Evolutionary conservation across 2,329 filamentous ascomycete species (phyloP).

Genomic region (Ascochyta rabiei): DNA sequence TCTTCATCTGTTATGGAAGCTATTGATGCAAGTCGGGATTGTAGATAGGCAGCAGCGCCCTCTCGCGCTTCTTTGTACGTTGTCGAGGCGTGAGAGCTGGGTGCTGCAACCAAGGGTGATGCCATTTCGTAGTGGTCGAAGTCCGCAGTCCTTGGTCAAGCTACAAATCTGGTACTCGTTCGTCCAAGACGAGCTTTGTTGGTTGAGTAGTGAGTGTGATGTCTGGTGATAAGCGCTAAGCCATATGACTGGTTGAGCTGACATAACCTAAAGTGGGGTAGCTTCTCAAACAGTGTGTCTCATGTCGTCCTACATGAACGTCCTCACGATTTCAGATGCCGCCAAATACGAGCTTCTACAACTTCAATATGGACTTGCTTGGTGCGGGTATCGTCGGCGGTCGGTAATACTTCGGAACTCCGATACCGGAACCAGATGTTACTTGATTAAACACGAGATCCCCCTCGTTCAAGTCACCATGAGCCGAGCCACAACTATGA

Average conservation of each 20-base stretch:
- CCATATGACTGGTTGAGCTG: not conserved
- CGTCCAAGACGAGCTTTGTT: not conserved
- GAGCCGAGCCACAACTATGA: constrained; percentile 1
- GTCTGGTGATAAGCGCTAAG: constrained; percentile 6
- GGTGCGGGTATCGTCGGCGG: constrained; percentile 6
- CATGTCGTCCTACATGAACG: too few relatives aligned
- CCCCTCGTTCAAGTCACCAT: not conserved
- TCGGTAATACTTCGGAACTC: constrained; percentile 24
- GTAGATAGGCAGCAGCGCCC: constrained; percentile 45
- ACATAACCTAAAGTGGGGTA: constrained; percentile 1
- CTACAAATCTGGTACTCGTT: not conserved
- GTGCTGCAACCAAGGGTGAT: not conserved
- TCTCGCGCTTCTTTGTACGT: constrained; percentile 42
- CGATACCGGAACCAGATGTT: constrained; percentile 17
- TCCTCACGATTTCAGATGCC: not conserved
- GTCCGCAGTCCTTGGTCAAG: not conserved
- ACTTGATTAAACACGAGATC: constrained; percentile 14
- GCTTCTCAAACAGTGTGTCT: not conserved
- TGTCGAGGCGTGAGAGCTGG: constrained; percentile 6
- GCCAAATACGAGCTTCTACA: not conserved
- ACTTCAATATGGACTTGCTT: not conserved
- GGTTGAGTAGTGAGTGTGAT: not conserved
- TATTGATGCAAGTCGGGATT: constrained; percentile 37
- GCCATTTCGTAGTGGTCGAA: constrained; percentile 1
- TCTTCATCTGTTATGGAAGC: constrained; percentile 18